phyloP scores from a whole-genome alignment of 2,329 filamentous ascomycete genomes.

The Exophiala calicioides region DNA sequence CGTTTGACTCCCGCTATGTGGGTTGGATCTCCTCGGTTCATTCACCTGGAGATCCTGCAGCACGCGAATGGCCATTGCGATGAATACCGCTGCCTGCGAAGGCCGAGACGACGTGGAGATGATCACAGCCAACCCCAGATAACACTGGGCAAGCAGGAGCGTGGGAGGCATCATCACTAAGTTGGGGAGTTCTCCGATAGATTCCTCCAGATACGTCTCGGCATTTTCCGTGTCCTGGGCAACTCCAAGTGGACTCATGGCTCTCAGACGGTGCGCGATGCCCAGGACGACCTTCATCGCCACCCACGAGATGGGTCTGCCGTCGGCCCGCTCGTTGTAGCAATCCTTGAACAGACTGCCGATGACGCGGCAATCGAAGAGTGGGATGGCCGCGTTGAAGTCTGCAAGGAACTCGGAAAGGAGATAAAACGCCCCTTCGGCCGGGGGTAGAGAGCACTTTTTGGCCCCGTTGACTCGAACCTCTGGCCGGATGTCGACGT shows the following conservation, averaged over 20 bases:
- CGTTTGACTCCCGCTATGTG: slow-evolving; percentile 87
- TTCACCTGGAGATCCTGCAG: slow-evolving; percentile 45
- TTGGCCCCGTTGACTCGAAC: slow-evolving; percentile 10
- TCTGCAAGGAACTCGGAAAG: slow-evolving; percentile 94
- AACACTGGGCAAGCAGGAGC: slow-evolving; percentile 88
- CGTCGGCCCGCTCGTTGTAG: slow-evolving; percentile 87
- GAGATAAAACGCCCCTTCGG: slow-evolving; percentile 81
- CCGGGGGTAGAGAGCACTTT: slow-evolving; percentile 65
- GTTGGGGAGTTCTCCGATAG: slow-evolving; percentile 88
- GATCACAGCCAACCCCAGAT: slow-evolving; percentile 89
- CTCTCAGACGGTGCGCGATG: slow-evolving; percentile 83
- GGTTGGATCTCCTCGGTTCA: slow-evolving; percentile 55
- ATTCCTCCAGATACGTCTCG: slow-evolving; percentile 94
- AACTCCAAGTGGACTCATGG: slow-evolving; percentile 93
- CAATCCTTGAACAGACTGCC: slow-evolving; percentile 94
- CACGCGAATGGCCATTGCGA: slow-evolving; percentile 83
- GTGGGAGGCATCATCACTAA: slow-evolving; percentile 94
- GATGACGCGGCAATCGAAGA: slow-evolving; percentile 96
- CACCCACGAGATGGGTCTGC: slow-evolving; percentile 96
- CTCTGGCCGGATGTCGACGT: slow-evolving; percentile 11
- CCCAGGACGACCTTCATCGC: slow-evolving; percentile 89
- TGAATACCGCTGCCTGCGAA: slow-evolving; percentile 85
- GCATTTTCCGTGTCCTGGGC: slow-evolving; percentile 89
- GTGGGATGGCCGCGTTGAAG: slow-evolving; percentile 97
- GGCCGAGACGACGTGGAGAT: slow-evolving; percentile 95